Evolutionary conservation across 2,329 filamentous ascomycete genomes (phyloP).

Genomic region (Lachnellula hyalina): DNA sequence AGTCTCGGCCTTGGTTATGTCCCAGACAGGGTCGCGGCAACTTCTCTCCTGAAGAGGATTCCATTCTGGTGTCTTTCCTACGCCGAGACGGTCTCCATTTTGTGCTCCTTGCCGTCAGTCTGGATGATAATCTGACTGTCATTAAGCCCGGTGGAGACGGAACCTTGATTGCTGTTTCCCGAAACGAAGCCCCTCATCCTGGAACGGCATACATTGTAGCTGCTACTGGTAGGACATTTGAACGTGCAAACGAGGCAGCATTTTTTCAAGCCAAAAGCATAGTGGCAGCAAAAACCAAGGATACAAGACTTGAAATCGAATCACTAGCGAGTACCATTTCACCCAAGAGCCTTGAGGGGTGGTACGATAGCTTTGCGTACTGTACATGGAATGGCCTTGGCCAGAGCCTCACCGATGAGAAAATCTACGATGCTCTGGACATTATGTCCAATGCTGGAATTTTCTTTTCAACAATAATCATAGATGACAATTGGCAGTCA

Average conservation of each 20-base stretch:
- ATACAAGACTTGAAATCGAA: background rate
- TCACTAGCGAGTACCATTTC: background rate
- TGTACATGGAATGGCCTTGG: slow-evolving; percentile 16
- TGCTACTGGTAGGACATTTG: slow-evolving; percentile 6
- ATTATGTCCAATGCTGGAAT: slow-evolving; percentile 4
- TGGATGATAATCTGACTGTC: slow-evolving; percentile 5
- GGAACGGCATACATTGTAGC: slow-evolving; percentile 1
- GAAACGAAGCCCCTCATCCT: slow-evolving; percentile 4
- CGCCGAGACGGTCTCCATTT: slow-evolving; percentile 8
- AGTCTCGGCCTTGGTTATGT: slow-evolving; percentile 8
- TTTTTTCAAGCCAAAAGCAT: slow-evolving; percentile 7
- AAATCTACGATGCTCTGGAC: slow-evolving; percentile 5
- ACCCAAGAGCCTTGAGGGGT: background rate
- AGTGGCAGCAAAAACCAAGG: background rate
- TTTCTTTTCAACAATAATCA: slow-evolving; percentile 14
- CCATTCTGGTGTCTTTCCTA: slow-evolving; percentile 12
- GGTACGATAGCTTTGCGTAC: slow-evolving; percentile 10
- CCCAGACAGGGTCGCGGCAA: background rate
- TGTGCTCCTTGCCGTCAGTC: slow-evolving; percentile 10
- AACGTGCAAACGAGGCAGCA: slow-evolving; percentile 5
- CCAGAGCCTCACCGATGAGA: slow-evolving; percentile 5
- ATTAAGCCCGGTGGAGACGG: slow-evolving; percentile 5
- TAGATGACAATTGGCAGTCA: slow-evolving; percentile 18
- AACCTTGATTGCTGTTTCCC: slow-evolving; percentile 1
- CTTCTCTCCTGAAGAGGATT: slow-evolving; percentile 8